A percentile compares a stretch with the other conserved stretches of the same genome.
phyloP scores from a whole-genome alignment of 2,329 filamentous ascomycete genomes.

The Nothopassalora personata region DNA sequence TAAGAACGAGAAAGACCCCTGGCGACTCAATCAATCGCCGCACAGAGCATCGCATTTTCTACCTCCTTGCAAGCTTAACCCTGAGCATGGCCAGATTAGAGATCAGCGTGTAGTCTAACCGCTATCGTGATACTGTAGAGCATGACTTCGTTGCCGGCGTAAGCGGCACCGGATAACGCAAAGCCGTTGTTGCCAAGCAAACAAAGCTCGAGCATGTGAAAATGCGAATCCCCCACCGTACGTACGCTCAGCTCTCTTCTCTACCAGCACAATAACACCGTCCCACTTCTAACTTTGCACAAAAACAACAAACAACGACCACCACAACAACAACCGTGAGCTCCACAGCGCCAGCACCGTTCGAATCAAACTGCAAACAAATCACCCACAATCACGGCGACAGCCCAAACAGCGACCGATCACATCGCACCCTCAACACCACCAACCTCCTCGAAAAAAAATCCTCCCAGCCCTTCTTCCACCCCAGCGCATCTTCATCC shows the following conservation, averaged over 20 bases:
- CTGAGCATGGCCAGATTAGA: too few relatives aligned
- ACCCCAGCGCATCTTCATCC: neutral
- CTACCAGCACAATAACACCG: neutral
- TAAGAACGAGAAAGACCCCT: too few relatives aligned
- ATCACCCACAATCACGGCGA: neutral
- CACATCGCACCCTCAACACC: neutral
- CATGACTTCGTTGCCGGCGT: too few relatives aligned
- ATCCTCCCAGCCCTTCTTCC: constrained; percentile 1
- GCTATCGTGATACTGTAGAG: too few relatives aligned
- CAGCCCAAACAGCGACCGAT: neutral
- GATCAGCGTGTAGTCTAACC: too few relatives aligned
- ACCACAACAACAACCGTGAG: neutral
- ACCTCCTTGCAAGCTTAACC: too few relatives aligned
- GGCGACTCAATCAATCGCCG: too few relatives aligned
- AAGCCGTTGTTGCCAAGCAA: neutral
- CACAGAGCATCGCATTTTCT: too few relatives aligned
- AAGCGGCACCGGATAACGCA: neutral
- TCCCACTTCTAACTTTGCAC: neutral
- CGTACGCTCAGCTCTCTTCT: neutral
- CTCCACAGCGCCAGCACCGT: neutral
- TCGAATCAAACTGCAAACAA: neutral
- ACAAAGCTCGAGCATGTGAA: neutral
- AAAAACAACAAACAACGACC: neutral
- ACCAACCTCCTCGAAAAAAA: constrained; percentile 5
- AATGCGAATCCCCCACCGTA: neutral